Conservation (phyloP, 306 rosid species). For the Vicia faba region DNA sequence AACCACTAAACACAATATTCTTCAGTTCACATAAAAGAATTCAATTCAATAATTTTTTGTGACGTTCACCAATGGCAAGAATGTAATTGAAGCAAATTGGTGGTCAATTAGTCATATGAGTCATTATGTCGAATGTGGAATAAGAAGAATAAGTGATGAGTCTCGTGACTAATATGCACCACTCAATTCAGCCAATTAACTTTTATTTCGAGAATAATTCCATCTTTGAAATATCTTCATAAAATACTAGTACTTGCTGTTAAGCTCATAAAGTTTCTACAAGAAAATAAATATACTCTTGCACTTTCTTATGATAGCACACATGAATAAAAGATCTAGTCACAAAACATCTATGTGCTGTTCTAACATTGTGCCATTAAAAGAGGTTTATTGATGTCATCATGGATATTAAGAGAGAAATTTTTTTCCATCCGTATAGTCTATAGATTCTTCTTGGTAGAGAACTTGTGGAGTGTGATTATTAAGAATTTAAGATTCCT, state of each 20-base stretch:
- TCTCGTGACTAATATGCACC: constrained; percentile 42
- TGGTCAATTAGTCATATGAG: constrained; percentile 24
- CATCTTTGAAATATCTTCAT: constrained; percentile 33
- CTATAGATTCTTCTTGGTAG: constrained; percentile 37
- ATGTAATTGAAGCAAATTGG: constrained; percentile 31
- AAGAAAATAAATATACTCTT: not conserved
- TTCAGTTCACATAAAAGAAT: constrained; percentile 3
- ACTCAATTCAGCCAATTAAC: constrained; percentile 33
- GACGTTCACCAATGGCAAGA: constrained; percentile 36
- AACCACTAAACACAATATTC: not conserved
- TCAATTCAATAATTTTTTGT: constrained; percentile 13
- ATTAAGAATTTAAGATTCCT: constrained; percentile 29
- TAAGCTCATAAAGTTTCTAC: constrained; percentile 33
- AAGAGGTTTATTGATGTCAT: constrained; percentile 26
- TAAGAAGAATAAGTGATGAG: constrained; percentile 34
- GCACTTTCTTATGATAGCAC: constrained; percentile 23
- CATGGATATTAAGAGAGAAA: constrained; percentile 10
- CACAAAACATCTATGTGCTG: constrained; percentile 38
- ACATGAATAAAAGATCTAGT: constrained; percentile 24
- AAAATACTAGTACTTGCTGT: not conserved
- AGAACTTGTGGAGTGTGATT: constrained; percentile 41
- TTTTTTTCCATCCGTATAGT: not conserved
- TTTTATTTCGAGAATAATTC: constrained; percentile 38
- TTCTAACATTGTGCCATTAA: constrained; percentile 24
- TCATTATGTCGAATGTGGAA: constrained; percentile 36